phyloP scores from a whole-genome alignment of 2,329 filamentous ascomycete genomes.

The Orbilia ellipsospora region DNA sequence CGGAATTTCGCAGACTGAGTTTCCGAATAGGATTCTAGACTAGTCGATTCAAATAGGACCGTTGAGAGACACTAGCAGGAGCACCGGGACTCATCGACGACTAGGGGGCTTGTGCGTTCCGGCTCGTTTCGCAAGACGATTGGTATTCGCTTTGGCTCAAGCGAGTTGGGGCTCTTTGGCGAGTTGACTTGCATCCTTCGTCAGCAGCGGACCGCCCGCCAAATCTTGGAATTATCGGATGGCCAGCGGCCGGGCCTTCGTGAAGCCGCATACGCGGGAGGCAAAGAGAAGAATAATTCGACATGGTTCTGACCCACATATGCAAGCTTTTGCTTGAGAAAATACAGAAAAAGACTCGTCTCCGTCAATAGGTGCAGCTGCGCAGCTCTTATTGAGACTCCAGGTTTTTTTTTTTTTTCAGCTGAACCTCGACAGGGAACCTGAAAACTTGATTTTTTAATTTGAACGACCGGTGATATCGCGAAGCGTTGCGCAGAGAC shows the following conservation, averaged over 20 bases:
- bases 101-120: neutral
- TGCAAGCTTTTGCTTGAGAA: neutral
- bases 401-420: slow-evolving; percentile 11
- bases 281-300: slow-evolving; percentile 27
- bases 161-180: slow-evolving; percentile 14
- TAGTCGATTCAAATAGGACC: too few species aligned
- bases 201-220: slow-evolving; percentile 20
- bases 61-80: too few species aligned
- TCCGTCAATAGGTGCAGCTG: slow-evolving; percentile 11
- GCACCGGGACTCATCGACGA: too few species aligned
- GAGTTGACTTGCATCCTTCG: slow-evolving; percentile 43
- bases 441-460: slow-evolving; percentile 10
- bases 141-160: neutral
- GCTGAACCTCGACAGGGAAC: slow-evolving; percentile 21
- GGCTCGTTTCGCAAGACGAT: neutral
- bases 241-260: slow-evolving; percentile 12
- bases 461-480: too few species aligned
- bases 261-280: slow-evolving; percentile 51
- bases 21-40: too few species aligned
- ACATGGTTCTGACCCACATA: slow-evolving; percentile 2
- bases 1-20: too few species aligned
- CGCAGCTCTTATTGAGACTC: slow-evolving; percentile 7
- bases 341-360: neutral
- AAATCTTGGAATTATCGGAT: slow-evolving; percentile 37
- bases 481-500: too few species aligned